phyloP scores from a whole-genome alignment of 495 filamentous ascomycete genomes.

The Podospora bellae-mahoneyi region DNA sequence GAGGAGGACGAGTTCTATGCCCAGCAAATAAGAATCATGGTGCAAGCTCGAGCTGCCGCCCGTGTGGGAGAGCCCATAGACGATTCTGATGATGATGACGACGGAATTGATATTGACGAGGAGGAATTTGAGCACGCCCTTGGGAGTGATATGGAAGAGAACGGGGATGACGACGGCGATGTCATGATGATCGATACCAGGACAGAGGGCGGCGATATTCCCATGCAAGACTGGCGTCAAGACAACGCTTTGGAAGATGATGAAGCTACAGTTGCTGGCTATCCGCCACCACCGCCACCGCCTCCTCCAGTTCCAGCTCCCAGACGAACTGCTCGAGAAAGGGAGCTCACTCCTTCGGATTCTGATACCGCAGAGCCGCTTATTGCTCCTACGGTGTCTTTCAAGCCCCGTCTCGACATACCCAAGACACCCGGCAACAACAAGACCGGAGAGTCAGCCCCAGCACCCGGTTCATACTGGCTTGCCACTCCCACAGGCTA shows the following conservation, averaged over 20 bases:
- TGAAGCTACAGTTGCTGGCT: conserved; percentile 68
- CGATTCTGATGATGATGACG: conserved; percentile 64
- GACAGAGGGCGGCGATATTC: conserved; percentile 51
- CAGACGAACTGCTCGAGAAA: conserved; percentile 41
- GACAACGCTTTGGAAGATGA: conserved; percentile 52
- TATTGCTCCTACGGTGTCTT: conserved; percentile 49
- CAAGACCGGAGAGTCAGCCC: conserved; percentile 30
- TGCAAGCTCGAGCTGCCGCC: conserved; percentile 43
- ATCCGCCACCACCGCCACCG: conserved; percentile 63
- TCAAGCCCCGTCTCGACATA: conserved; percentile 54
- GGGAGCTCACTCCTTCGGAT: conserved; percentile 57
- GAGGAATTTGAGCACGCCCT: conserved; percentile 36
- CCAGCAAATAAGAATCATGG: conserved; percentile 33
- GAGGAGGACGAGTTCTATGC: conserved; percentile 29
- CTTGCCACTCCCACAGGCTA: conserved; percentile 70
- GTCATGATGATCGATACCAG: conserved; percentile 46
- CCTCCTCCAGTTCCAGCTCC: conserved; percentile 47
- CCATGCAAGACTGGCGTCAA: conserved; percentile 52
- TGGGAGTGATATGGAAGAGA: conserved; percentile 44
- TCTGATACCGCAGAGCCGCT: conserved; percentile 57
- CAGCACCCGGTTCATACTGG: conserved; percentile 73
- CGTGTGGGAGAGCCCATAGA: conserved; percentile 59
- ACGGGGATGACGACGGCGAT: conserved; percentile 52
- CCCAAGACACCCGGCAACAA: conserved; percentile 53
- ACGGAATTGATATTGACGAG: conserved; percentile 60